Conservation (phyloP, 768 basidiomycete genomes). For the Pluteus cervinus region DNA sequence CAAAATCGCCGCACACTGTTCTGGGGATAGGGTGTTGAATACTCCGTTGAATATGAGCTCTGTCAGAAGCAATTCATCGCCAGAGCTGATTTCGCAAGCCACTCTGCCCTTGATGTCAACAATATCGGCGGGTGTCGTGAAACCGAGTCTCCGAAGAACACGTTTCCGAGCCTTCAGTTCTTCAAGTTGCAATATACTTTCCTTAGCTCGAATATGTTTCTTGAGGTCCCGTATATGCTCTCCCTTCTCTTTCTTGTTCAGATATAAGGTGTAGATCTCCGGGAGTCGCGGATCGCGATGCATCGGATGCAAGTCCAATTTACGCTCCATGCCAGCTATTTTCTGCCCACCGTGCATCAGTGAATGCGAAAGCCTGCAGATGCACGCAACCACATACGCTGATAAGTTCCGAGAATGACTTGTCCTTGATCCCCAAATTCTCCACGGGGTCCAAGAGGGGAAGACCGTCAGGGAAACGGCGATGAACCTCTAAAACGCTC, state of each 20-base stretch:
- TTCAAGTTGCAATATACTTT: constrained; percentile 91
- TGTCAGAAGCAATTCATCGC: constrained; percentile 92
- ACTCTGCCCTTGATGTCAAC: constrained; percentile 98
- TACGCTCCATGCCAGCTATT: constrained; percentile 85
- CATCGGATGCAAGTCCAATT: constrained; percentile 72
- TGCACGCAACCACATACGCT: constrained; percentile 53
- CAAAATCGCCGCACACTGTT: constrained; percentile 85
- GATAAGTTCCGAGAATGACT: constrained; percentile 82
- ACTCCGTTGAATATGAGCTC: constrained; percentile 96
- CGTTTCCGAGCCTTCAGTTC: constrained; percentile 95
- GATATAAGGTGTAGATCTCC: constrained; percentile 75
- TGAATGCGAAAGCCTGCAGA: not conserved
- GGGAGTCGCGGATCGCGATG: constrained; percentile 75
- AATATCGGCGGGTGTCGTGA: constrained; percentile 84
- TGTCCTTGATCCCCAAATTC: constrained; percentile 94
- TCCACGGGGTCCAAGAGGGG: constrained; percentile 83
- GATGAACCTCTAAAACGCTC: constrained; percentile 81
- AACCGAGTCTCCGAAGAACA: constrained; percentile 84
- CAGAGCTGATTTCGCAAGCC: constrained; percentile 97
- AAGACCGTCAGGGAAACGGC: constrained; percentile 83
- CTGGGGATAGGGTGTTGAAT: constrained; percentile 85
- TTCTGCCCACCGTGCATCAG: constrained; percentile 43
- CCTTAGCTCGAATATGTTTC: constrained; percentile 81
- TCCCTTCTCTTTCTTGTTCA: constrained; percentile 65
- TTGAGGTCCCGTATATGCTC: constrained; percentile 69